Percentiles rank a stretch among this genome's conserved stretches.
Evolutionary conservation across 345 rosid species (phyloP).

Genomic region (Euphorbia lathyris): DNA sequence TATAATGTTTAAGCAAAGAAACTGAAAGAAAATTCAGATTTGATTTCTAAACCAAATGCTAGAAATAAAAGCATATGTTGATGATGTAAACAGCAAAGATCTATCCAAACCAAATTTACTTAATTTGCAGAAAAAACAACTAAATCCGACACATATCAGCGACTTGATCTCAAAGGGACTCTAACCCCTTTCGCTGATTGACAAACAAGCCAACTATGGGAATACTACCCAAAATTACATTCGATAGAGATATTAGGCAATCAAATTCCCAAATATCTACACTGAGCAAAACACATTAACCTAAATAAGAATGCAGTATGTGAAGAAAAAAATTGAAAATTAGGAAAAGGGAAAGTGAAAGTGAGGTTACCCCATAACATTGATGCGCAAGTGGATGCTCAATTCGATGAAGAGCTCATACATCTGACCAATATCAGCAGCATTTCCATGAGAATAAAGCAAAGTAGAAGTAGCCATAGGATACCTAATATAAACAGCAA

Average conservation of each 20-base stretch:
- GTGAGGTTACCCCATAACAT: conserved; percentile 83
- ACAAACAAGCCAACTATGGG: neutral
- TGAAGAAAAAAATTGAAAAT: neutral
- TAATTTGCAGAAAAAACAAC: conserved; percentile 2
- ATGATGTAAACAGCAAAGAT: conserved; percentile 9
- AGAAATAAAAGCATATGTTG: neutral
- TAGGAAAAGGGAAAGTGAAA: too few relatives aligned
- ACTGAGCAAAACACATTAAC: too few relatives aligned
- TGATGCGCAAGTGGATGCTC: conserved; percentile 83
- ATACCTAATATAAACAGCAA: conserved; percentile 70
- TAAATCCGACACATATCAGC: neutral
- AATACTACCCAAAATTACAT: neutral
- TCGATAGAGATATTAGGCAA: too few relatives aligned
- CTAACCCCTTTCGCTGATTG: neutral
- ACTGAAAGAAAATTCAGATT: neutral
- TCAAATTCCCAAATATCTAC: too few relatives aligned
- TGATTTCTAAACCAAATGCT: neutral
- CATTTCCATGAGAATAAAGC: conserved; percentile 97
- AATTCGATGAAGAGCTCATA: conserved; percentile 96
- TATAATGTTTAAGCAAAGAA: neutral
- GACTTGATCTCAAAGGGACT: conserved; percentile 2
- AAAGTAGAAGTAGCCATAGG: conserved; percentile 90
- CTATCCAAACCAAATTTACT: conserved; percentile 4
- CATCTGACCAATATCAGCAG: conserved; percentile 99
- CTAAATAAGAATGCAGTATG: neutral